Evolutionary conservation across 2,329 filamentous ascomycete species (phyloP).

Genomic region (Calonectria honghensis): DNA sequence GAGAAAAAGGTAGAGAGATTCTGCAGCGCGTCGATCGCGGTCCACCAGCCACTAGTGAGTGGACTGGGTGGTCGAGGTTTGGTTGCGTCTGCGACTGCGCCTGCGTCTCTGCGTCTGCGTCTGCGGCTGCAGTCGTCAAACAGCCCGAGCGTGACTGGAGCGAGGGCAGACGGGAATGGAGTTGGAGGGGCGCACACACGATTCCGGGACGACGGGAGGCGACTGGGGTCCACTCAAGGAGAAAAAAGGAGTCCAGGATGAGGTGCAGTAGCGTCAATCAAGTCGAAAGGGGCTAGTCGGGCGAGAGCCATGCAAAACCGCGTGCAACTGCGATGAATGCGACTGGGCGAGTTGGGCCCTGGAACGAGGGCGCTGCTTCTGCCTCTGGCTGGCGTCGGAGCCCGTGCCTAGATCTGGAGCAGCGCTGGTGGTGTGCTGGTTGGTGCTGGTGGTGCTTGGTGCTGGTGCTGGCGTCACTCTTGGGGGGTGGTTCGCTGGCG

Average conservation of each 20-base stretch:
- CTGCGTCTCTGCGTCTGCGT: slow-evolving; percentile 22
- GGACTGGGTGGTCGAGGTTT: slow-evolving; percentile 1
- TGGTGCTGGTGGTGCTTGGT: not conserved
- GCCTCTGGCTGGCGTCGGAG: slow-evolving; percentile 25
- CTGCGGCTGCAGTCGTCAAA: slow-evolving; percentile 31
- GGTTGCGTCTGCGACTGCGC: slow-evolving; percentile 12
- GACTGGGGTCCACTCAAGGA: slow-evolving; percentile 40
- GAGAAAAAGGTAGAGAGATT: not conserved
- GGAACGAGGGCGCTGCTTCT: slow-evolving; percentile 5
- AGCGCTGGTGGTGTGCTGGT: slow-evolving; percentile 13
- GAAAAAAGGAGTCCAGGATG: slow-evolving; percentile 47
- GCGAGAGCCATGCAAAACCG: slow-evolving; percentile 1
- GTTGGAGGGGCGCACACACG: slow-evolving; percentile 33
- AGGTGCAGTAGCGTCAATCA: slow-evolving; percentile 47
- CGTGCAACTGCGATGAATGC: slow-evolving; percentile 14
- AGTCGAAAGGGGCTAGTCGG: slow-evolving; percentile 21
- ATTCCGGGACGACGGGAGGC: slow-evolving; percentile 38
- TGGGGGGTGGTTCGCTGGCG: not conserved
- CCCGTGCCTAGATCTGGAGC: slow-evolving; percentile 30
- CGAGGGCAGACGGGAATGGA: slow-evolving; percentile 1
- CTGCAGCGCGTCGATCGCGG: slow-evolving; percentile 33
- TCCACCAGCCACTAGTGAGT: slow-evolving; percentile 28
- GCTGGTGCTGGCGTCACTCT: slow-evolving; percentile 27
- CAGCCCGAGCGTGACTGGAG: slow-evolving; percentile 32
- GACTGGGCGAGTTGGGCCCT: slow-evolving; percentile 13